Percentiles rank a stretch among this genome's conserved stretches.
Conservation (phyloP, 2,329 filamentous ascomycete species). For the Penicillium sp. region DNA sequence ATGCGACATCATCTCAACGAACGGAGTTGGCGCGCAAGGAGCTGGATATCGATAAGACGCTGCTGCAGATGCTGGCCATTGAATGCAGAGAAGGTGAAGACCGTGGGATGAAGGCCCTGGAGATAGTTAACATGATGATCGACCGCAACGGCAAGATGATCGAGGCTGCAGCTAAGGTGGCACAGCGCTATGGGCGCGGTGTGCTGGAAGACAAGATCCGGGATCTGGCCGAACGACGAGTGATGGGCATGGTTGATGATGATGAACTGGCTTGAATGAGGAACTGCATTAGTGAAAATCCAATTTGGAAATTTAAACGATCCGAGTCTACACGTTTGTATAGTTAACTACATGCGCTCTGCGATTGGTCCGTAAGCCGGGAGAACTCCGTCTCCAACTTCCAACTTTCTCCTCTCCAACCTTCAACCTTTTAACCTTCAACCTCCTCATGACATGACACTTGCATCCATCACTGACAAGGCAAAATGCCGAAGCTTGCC, state of each 20-base stretch:
- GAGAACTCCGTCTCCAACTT: not conserved
- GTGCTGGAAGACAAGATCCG: constrained; percentile 87
- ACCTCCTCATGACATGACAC: constrained; percentile 16
- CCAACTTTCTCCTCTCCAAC: not conserved
- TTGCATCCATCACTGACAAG: constrained; percentile 5
- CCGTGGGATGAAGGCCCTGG: constrained; percentile 86
- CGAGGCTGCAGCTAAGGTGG: constrained; percentile 85
- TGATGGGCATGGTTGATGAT: constrained; percentile 58
- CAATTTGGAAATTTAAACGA: no score
- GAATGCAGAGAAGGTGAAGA: constrained; percentile 94
- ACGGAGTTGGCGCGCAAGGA: constrained; percentile 65
- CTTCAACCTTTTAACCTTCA: not conserved
- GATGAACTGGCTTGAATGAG: constrained; percentile 36
- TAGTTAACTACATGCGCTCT: constrained; percentile 1
- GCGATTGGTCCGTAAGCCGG: constrained; percentile 18
- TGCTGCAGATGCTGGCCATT: constrained; percentile 80
- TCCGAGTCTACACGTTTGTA: no score
- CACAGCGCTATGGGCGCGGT: constrained; percentile 72
- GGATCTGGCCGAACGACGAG: constrained; percentile 69
- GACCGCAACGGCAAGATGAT: constrained; percentile 85
- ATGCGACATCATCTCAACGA: constrained; percentile 61
- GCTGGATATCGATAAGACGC: constrained; percentile 80
- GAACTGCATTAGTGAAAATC: not conserved
- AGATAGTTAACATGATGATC: constrained; percentile 79
- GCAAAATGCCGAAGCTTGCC: constrained; percentile 30